Percentiles rank a stretch among this genome's conserved stretches.
phyloP scores from a whole-genome alignment of 2,329 filamentous ascomycete species.

The Aspergillus transmontanensis region DNA sequence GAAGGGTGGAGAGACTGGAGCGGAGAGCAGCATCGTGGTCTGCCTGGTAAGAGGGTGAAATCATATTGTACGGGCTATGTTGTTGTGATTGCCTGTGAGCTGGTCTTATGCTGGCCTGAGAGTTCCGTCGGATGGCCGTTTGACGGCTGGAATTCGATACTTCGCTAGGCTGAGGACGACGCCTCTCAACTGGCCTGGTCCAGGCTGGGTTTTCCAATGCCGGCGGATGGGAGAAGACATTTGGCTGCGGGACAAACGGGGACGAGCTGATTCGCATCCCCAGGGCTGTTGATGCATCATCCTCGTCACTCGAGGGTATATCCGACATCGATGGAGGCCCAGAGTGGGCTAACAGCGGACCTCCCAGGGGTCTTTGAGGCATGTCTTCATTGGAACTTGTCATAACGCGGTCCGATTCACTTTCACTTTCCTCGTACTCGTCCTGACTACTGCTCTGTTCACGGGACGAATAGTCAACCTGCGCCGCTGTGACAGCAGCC shows the following conservation, averaged over 20 bases:
- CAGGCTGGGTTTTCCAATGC: slow-evolving; percentile 50
- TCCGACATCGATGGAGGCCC: slow-evolving; percentile 30
- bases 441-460: slow-evolving; percentile 76
- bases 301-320: slow-evolving; percentile 54
- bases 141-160: slow-evolving; percentile 37
- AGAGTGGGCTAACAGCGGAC: slow-evolving; percentile 28
- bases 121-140: slow-evolving; percentile 43
- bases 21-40: slow-evolving; percentile 93
- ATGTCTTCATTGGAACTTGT: slow-evolving; percentile 66
- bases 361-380: slow-evolving; percentile 27
- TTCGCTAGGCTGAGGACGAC: slow-evolving; percentile 54
- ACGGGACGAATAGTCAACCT: slow-evolving; percentile 44
- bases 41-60: slow-evolving; percentile 74
- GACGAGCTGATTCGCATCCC: slow-evolving; percentile 60
- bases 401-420: slow-evolving; percentile 75
- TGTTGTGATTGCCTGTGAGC: slow-evolving; percentile 38
- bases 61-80: slow-evolving; percentile 65
- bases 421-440: slow-evolving; percentile 92
- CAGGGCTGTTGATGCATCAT: slow-evolving; percentile 82
- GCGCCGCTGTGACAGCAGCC: slow-evolving; percentile 41
- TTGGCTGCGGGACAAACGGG: slow-evolving; percentile 81
- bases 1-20: slow-evolving; percentile 88
- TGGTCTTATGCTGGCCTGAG: slow-evolving; percentile 33
- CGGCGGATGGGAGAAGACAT: slow-evolving; percentile 86
- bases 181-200: slow-evolving; percentile 46